Evolutionary conservation across 257 asterid species (phyloP), one percentile per base, ranked within the genome.

Genomic region (Verbena officinalis): DNA sequence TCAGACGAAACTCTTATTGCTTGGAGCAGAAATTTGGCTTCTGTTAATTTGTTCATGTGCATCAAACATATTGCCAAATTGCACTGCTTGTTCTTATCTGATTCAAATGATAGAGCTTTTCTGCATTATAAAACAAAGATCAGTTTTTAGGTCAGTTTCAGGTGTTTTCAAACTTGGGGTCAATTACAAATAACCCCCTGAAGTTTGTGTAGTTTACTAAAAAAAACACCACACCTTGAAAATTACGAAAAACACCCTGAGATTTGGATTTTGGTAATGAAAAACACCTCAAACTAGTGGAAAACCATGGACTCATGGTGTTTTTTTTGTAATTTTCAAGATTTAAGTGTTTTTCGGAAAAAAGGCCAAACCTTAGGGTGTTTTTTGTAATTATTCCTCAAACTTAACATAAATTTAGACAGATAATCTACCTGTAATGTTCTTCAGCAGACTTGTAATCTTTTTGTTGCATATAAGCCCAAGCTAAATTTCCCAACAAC

Each of bases 61-160:
- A 94, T 84, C 88, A 94, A 79, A 73, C 96, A 90, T 19, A 90
- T 48, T 10, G 99, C 97, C 56, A 94, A 74, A 67, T 94, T 90
- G 83, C 99, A 90, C 80, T 86, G 95, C 75, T 84, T 88, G 74
- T 90, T 94, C 87, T 79, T 90, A 69, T 94, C 97, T 1, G 77
- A 60, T 64, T 83, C 95, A 55, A 88, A 72, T 9, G 90, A 84
- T 42, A 94, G 91, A 23, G 97, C 87, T 82, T 90, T 94, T 68
- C 99, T 90, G 90, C 78, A 77, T 45, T n/a, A 60, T 36, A 54
- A 20, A 55, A 67, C 17, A 56, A 44, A 23, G 34, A 54, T 10
- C 16, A 45, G 46, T 7, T 58, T 13, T 24, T 10, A 14, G 10
- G 5, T 1, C 11, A 31, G 3, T 49, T 57, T 33, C 31, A 17